A percentile compares a stretch with the other conserved stretches of the same genome.
phyloP scores from a whole-genome alignment of 805 yeast species.

The Saccharomycopsis schoenii region DNA sequence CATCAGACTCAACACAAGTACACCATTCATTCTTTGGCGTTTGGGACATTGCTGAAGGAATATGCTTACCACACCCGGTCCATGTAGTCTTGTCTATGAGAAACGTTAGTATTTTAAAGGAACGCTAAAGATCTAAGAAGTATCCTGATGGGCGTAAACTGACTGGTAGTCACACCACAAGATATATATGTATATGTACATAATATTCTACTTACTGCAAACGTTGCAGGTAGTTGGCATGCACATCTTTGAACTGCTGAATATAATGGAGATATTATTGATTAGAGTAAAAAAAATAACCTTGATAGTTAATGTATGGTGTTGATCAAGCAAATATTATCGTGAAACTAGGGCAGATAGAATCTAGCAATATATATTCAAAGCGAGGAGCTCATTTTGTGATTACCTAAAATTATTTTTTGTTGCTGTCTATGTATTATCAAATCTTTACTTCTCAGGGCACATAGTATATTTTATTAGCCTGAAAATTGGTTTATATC shows the following conservation, averaged over 20 bases:
- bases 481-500: too few species aligned
- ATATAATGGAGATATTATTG: too few species aligned
- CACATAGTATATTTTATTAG: too few species aligned
- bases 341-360: background rate
- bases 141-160: too few species aligned
- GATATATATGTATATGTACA: too few species aligned
- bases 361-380: background rate
- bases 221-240: slow-evolving; percentile 9
- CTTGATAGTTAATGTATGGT: background rate
- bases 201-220: slow-evolving; percentile 2
- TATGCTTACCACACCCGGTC: slow-evolving; percentile 24
- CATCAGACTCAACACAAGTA: slow-evolving; percentile 16
- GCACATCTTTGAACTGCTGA: slow-evolving; percentile 8
- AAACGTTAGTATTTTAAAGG: background rate
- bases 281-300: background rate
- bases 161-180: too few species aligned
- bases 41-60: slow-evolving; percentile 22
- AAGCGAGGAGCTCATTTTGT: too few species aligned
- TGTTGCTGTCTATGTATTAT: too few species aligned
- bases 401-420: too few species aligned
- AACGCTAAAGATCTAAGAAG: background rate
- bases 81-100: slow-evolving; percentile 21
- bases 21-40: slow-evolving; percentile 23
- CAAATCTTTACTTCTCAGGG: too few species aligned
- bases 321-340: too few species aligned